These are phyloP conservation scores for Coemansia brasiliensis DNA, from an alignment of 192 early-diverging fungal genomes.

Conservation along the genomic window DNA sequence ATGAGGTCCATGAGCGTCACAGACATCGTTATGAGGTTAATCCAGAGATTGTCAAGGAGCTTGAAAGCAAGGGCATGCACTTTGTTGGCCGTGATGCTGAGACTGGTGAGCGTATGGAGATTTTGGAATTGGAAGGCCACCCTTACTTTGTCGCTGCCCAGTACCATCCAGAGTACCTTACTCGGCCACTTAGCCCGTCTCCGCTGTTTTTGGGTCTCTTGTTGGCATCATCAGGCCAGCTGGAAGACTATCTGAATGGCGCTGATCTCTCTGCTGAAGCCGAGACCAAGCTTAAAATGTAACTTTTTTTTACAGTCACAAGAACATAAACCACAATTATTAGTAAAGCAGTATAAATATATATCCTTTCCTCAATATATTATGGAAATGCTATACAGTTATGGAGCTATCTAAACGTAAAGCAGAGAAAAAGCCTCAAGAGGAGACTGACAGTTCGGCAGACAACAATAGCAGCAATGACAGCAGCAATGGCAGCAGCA, in stretches of 20 bases:
- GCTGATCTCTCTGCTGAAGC: constrained; percentile 17
- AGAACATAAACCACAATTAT: too few species aligned
- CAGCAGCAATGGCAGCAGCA: constrained; percentile 10
- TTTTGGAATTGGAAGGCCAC: constrained; percentile 85
- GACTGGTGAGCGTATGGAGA: constrained; percentile 97
- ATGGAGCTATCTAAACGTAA: too few species aligned
- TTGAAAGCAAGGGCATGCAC: constrained; percentile 79
- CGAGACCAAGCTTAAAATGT: constrained; percentile 50
- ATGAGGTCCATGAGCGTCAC: constrained; percentile 82
- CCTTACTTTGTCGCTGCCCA: constrained; percentile 94
- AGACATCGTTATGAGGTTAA: constrained; percentile 99
- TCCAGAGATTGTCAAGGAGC: constrained; percentile 69
- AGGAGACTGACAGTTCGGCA: not conserved
- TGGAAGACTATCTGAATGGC: constrained; percentile 57
- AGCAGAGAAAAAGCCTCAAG: too few species aligned
- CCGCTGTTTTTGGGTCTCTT: constrained; percentile 94
- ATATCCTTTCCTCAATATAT: too few species aligned
- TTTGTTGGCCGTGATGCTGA: constrained; percentile 92
- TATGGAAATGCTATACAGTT: too few species aligned
- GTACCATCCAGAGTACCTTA: constrained; percentile 98
- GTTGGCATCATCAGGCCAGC: constrained; percentile 75
- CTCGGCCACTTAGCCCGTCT: constrained; percentile 87
- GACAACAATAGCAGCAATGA: constrained; percentile 3
- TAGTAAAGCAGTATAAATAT: too few species aligned
- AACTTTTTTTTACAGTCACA: not conserved